phyloP scores from a whole-genome alignment of 2,329 filamentous ascomycete genomes.

The Microcyclospora pomicola region DNA sequence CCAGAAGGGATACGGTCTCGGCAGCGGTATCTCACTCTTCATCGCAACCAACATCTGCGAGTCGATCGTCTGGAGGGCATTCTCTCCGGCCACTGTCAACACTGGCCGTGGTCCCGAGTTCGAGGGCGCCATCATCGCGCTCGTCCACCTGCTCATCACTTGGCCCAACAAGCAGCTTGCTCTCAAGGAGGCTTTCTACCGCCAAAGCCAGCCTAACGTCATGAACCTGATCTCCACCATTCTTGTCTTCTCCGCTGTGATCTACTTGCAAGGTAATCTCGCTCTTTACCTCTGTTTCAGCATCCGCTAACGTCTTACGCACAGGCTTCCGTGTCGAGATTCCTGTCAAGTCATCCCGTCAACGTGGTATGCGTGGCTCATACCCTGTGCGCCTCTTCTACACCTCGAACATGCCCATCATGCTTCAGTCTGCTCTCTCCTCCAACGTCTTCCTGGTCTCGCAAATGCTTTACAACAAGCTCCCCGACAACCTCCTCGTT shows the following conservation, averaged over 20 bases:
- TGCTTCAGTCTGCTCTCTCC: slow-evolving; percentile 95
- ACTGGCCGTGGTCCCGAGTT: slow-evolving; percentile 98
- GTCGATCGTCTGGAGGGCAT: slow-evolving; percentile 99
- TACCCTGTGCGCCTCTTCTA: slow-evolving; percentile 99
- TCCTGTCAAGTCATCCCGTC: slow-evolving; percentile 96
- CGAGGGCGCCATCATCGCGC: slow-evolving; percentile 92
- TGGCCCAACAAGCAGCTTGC: slow-evolving; percentile 99
- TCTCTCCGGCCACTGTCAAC: slow-evolving; percentile 98
- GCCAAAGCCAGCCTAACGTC: slow-evolving; percentile 98
- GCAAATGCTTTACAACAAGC: slow-evolving; percentile 98
- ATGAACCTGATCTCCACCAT: slow-evolving; percentile 96
- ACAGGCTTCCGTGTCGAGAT: slow-evolving; percentile 99
- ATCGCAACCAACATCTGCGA: slow-evolving; percentile 99
- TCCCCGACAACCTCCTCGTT: slow-evolving; percentile 97
- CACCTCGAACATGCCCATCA: slow-evolving; percentile 99
- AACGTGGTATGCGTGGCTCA: slow-evolving; percentile 94
- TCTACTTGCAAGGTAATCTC: slow-evolving; percentile 52
- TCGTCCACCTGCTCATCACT: slow-evolving; percentile 95
- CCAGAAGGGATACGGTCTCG: slow-evolving; percentile 97
- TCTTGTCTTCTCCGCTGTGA: slow-evolving; percentile 87
- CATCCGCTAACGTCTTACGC: slow-evolving; percentile 23
- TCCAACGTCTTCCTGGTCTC: slow-evolving; percentile 99
- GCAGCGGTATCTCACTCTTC: slow-evolving; percentile 97
- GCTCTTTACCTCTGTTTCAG: not conserved
- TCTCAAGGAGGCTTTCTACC: slow-evolving; percentile 96